Conservation (phyloP, 208 protist genomes). For the Leishmania aethiopica region DNA sequence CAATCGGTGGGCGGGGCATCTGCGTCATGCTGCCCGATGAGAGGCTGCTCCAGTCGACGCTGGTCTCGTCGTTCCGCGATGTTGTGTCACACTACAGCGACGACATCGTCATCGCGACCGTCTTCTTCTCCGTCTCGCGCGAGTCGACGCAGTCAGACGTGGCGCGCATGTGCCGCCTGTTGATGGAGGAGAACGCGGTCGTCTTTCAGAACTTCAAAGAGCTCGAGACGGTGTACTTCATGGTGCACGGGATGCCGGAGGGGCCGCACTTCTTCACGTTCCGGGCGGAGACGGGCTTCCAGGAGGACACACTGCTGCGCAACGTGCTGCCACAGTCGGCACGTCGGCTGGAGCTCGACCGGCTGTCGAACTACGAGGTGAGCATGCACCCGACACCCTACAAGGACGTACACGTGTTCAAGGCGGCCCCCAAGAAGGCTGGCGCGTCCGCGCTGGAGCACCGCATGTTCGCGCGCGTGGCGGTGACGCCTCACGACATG, state of each 20-base stretch:
- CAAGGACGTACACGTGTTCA: slow-evolving; percentile 94
- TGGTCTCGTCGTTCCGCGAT: slow-evolving; percentile 41
- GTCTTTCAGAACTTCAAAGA: slow-evolving; percentile 23
- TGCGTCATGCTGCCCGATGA: slow-evolving; percentile 73
- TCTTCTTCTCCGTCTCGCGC: slow-evolving; percentile 66
- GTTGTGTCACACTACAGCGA: slow-evolving; percentile 32
- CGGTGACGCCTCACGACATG: slow-evolving; percentile 89
- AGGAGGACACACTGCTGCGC: slow-evolving; percentile 92
- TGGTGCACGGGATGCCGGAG: slow-evolving; percentile 67
- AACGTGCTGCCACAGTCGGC: slow-evolving; percentile 95
- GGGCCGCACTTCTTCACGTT: slow-evolving; percentile 95
- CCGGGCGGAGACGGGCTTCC: slow-evolving; percentile 65
- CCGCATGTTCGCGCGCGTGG: slow-evolving; percentile 94
- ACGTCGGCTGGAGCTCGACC: slow-evolving; percentile 94
- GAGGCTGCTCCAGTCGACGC: slow-evolving; percentile 36
- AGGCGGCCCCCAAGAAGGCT: slow-evolving; percentile 71
- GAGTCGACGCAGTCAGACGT: slow-evolving; percentile 49
- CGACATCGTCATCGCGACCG: slow-evolving; percentile 43
- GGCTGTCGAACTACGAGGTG: slow-evolving; percentile 94
- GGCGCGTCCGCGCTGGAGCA: slow-evolving; percentile 65
- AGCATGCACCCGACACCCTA: slow-evolving; percentile 78
- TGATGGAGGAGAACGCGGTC: slow-evolving; percentile 53
- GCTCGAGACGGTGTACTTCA: slow-evolving; percentile 68
- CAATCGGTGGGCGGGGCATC: slow-evolving; percentile 36
- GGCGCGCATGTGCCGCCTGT: slow-evolving; percentile 44